These are phyloP conservation scores for Annulohypoxylon nitens DNA, from an alignment of 495 filamentous ascomycete genomes.

Conservation along the genomic window DNA sequence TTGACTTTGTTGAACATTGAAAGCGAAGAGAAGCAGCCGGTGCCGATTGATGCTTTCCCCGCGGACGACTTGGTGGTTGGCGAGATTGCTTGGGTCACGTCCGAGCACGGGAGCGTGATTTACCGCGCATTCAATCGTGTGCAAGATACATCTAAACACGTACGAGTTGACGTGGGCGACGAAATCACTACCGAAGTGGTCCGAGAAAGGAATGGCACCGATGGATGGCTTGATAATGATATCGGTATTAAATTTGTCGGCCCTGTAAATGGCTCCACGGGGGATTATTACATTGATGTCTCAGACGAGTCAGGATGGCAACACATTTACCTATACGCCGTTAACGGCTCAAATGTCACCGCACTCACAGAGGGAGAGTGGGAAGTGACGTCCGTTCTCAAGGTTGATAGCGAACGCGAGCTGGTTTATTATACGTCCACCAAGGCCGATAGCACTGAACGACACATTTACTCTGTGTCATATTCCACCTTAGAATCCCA, in stretches of 20 bases:
- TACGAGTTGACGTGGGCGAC: slow-evolving; percentile 60
- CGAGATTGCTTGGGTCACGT: slow-evolving; percentile 70
- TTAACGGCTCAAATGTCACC: slow-evolving; percentile 58
- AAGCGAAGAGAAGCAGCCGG: slow-evolving; percentile 45
- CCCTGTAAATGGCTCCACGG: slow-evolving; percentile 49
- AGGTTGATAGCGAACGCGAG: slow-evolving; percentile 62
- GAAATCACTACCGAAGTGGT: slow-evolving; percentile 56
- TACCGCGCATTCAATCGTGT: slow-evolving; percentile 70
- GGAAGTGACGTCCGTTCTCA: slow-evolving; percentile 65
- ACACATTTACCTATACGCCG: slow-evolving; percentile 68
- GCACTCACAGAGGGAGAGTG: slow-evolving; percentile 67
- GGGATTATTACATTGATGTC: slow-evolving; percentile 66
- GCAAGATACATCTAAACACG: slow-evolving; percentile 67
- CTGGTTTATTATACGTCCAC: slow-evolving; percentile 69
- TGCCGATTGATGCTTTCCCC: slow-evolving; percentile 60
- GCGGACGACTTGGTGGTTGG: slow-evolving; percentile 67
- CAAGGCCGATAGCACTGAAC: slow-evolving; percentile 66
- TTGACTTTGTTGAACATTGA: slow-evolving; percentile 63
- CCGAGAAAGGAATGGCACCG: slow-evolving; percentile 65
- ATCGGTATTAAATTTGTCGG: slow-evolving; percentile 63
- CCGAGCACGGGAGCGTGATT: slow-evolving; percentile 62
- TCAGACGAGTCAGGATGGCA: slow-evolving; percentile 68
- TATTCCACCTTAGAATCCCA: slow-evolving; percentile 60
- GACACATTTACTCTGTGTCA: slow-evolving; percentile 67
- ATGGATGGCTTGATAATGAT: slow-evolving; percentile 70